A percentile compares a stretch with the other conserved stretches of the same genome.
Evolutionary conservation across 192 early-diverging fungal genomes (phyloP).

Genomic region (Podila epicladia): DNA sequence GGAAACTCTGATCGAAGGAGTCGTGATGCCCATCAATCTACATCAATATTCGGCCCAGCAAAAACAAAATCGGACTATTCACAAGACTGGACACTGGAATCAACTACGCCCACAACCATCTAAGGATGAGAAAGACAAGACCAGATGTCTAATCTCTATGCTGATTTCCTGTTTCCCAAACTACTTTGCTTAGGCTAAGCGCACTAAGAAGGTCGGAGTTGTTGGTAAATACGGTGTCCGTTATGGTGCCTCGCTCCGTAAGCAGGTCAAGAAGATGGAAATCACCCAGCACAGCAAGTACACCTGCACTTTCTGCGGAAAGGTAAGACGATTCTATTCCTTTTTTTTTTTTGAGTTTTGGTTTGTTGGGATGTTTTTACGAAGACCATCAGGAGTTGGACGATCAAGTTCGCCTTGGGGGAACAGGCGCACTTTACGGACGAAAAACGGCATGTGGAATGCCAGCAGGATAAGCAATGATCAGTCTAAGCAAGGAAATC

Average conservation of each 20-base stretch:
- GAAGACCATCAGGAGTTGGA: no score
- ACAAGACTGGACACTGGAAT: background rate
- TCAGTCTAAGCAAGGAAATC: no score
- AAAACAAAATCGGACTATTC: background rate
- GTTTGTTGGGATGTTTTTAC: no score
- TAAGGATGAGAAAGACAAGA: background rate
- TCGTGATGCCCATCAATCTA: no score
- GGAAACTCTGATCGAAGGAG: no score
- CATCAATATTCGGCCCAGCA: no score
- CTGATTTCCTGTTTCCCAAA: background rate
- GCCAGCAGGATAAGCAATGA: background rate
- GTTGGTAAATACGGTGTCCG: slow-evolving; percentile 99
- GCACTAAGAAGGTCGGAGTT: slow-evolving; percentile 99
- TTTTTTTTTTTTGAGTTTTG: background rate
- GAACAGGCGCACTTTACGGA: background rate
- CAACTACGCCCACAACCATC: no score
- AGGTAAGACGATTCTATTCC: slow-evolving; percentile 57
- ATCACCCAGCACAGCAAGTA: slow-evolving; percentile 99
- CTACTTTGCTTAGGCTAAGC: slow-evolving; percentile 72
- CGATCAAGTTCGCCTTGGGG: no score
- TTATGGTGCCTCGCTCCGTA: slow-evolving; percentile 99
- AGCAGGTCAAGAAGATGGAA: slow-evolving; percentile 97
- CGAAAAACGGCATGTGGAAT: slow-evolving; percentile 6
- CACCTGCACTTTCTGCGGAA: slow-evolving; percentile 99
- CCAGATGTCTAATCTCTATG: background rate